Evolutionary conservation across 495 filamentous ascomycete genomes (phyloP).

Genomic region (Lichenothelia convexa): DNA sequence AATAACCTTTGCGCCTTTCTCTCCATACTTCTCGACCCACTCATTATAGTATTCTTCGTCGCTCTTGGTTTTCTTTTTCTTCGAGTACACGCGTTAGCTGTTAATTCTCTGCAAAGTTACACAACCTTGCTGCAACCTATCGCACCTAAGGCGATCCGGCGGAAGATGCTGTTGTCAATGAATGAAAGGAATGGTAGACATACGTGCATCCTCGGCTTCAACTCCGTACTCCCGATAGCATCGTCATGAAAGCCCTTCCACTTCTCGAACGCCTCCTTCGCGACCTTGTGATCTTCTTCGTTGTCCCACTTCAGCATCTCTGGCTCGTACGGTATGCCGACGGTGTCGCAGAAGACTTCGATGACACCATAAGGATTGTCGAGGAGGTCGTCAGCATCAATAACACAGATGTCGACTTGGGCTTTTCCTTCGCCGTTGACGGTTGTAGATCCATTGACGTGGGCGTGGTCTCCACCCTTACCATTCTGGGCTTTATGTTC

Average conservation of each 20-base stretch:
- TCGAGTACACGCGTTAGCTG: slow-evolving; percentile 1
- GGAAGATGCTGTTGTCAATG: neutral
- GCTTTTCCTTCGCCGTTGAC: slow-evolving; percentile 6
- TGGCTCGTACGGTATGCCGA: slow-evolving; percentile 50
- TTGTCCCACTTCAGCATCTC: slow-evolving; percentile 72
- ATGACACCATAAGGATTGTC: slow-evolving; percentile 60
- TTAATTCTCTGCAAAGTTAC: slow-evolving; percentile 4
- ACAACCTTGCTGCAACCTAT: neutral
- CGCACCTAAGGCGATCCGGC: neutral
- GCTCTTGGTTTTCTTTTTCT: slow-evolving; percentile 40
- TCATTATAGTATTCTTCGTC: slow-evolving; percentile 55
- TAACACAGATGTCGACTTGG: slow-evolving; percentile 52
- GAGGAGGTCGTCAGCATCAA: slow-evolving; percentile 89
- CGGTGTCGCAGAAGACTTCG: slow-evolving; percentile 56
- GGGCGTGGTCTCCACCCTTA: slow-evolving; percentile 7
- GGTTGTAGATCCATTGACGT: slow-evolving; percentile 2
- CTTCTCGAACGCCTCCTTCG: slow-evolving; percentile 65
- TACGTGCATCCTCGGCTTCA: slow-evolving; percentile 58
- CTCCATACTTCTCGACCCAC: slow-evolving; percentile 70
- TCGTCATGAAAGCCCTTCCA: slow-evolving; percentile 96
- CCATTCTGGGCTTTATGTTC: slow-evolving; percentile 10
- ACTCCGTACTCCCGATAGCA: slow-evolving; percentile 56
- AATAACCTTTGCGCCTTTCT: slow-evolving; percentile 57
- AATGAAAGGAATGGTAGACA: slow-evolving; percentile 18
- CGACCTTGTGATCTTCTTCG: slow-evolving; percentile 43